A percentile compares a stretch with the other conserved stretches of the same genome.
phyloP scores from a whole-genome alignment of 352 stramenopile genomes.

The Phytophthora niederhauseri region DNA sequence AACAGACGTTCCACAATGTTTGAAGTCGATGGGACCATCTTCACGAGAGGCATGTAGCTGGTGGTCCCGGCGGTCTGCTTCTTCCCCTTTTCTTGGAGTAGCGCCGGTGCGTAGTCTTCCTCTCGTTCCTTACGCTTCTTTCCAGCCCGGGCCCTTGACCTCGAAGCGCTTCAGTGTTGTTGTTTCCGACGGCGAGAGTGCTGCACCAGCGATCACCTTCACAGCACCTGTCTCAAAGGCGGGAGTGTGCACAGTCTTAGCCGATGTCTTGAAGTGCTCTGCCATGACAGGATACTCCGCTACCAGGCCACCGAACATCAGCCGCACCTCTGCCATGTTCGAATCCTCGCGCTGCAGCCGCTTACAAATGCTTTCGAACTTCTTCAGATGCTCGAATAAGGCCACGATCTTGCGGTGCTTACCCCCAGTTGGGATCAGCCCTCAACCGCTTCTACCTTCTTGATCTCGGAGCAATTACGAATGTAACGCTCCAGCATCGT shows the following conservation, averaged over 20 bases:
- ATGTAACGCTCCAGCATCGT: neutral
- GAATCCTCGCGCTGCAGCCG: neutral
- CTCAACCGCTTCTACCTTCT: neutral
- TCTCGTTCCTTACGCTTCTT: neutral
- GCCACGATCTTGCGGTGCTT: neutral
- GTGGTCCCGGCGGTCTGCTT: neutral
- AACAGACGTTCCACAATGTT: neutral
- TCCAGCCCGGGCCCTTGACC: neutral
- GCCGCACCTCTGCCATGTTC: neutral
- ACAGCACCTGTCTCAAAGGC: neutral
- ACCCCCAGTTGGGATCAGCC: neutral
- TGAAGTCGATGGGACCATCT: neutral
- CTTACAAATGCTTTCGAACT: neutral
- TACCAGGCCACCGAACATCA: neutral
- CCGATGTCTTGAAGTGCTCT: neutral
- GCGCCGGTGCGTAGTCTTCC: neutral
- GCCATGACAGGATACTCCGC: neutral
- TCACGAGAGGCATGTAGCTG: neutral
- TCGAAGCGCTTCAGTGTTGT: neutral
- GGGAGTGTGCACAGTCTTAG: neutral
- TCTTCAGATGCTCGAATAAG: conserved; percentile 1
- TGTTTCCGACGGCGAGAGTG: neutral
- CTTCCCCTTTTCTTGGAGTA: neutral
- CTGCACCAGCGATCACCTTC: neutral
- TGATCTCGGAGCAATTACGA: neutral